Conservation (phyloP, 192 early-diverging fungal species). For the Geranomyces michiganensis region DNA sequence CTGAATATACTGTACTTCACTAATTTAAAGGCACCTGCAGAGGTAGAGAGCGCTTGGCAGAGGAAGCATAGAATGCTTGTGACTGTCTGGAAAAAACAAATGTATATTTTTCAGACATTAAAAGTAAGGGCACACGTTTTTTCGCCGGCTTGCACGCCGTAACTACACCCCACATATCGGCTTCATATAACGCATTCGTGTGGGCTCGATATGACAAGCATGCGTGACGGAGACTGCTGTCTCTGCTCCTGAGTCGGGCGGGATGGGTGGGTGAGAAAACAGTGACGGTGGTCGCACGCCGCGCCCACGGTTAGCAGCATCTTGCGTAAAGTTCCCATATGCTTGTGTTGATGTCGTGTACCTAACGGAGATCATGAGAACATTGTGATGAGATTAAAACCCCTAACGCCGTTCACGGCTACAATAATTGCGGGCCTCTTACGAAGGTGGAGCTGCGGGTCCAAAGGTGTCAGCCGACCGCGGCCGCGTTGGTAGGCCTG, state of each 20-base stretch:
- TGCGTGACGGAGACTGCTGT: background rate
- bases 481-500: background rate
- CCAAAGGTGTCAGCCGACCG: background rate
- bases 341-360: background rate
- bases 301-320: background rate
- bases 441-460: background rate
- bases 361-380: background rate
- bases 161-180: background rate
- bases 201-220: background rate
- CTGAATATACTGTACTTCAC: no score
- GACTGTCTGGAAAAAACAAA: no score
- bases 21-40: no score
- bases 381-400: no score
- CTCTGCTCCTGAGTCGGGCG: background rate
- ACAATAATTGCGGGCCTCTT: background rate
- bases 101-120: no score
- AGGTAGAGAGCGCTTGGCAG: no score
- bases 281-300: background rate
- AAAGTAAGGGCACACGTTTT: no score
- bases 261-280: background rate
- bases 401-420: no score
- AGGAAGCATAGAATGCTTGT: no score
- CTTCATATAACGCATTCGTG: slow-evolving; percentile 1
- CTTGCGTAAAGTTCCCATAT: background rate
- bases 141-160: no score